phyloP scores from a whole-genome alignment of 306 rosid species.

The Trifolium repens region DNA sequence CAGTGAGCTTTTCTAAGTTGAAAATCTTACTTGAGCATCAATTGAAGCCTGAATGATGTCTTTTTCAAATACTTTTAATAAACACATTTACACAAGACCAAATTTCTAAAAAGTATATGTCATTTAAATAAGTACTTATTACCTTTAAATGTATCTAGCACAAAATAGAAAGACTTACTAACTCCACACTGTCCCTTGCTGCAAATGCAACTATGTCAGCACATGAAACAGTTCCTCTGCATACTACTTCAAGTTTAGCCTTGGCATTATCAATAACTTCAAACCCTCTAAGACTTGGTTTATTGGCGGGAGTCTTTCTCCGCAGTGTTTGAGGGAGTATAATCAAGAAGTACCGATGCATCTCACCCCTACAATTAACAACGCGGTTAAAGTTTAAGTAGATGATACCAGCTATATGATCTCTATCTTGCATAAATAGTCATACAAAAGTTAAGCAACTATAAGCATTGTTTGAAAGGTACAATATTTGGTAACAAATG shows the following conservation, averaged over 20 bases:
- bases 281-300: conserved; percentile 71
- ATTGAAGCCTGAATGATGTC: too few species aligned
- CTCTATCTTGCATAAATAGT: not conserved
- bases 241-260: conserved; percentile 65
- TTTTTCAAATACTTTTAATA: too few species aligned
- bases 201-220: conserved; percentile 81
- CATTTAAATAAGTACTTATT: not conserved
- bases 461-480: conserved; percentile 1
- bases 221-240: conserved; percentile 68
- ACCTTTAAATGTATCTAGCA: conserved; percentile 25
- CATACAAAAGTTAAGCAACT: not conserved
- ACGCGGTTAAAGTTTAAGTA: not conserved
- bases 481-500: not conserved
- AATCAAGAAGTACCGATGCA: conserved; percentile 72
- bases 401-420: conserved; percentile 13
- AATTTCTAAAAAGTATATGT: too few species aligned
- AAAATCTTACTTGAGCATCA: too few species aligned
- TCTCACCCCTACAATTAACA: conserved; percentile 68
- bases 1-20: too few species aligned
- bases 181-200: conserved; percentile 72
- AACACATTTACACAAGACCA: too few species aligned
- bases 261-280: conserved; percentile 78
- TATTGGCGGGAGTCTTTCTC: conserved; percentile 76
- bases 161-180: conserved; percentile 51
- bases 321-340: conserved; percentile 65